A percentile compares a stretch with the other conserved stretches of the same genome.
Conservation (phyloP, 139 green algal species). For the Eudorina sp. region DNA sequence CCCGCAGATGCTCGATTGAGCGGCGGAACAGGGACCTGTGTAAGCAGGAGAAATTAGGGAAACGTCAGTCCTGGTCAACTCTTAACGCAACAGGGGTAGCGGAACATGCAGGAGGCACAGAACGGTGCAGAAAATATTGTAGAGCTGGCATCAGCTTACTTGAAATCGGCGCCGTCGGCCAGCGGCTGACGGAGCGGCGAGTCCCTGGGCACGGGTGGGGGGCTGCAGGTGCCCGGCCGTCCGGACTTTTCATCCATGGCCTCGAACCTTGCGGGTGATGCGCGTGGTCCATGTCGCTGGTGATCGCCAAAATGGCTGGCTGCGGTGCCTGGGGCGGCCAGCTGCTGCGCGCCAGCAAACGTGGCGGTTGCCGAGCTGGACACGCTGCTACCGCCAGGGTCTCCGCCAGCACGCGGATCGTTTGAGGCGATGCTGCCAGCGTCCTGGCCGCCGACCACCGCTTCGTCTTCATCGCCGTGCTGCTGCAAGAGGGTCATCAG, state of each 20-base stretch:
- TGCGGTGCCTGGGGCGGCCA: not conserved
- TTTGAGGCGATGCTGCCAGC: not conserved
- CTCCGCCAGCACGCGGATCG: not conserved
- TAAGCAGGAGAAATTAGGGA: no score
- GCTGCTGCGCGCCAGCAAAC: not conserved
- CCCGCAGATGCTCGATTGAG: constrained; percentile 45
- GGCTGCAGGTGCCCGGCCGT: not conserved
- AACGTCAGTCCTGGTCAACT: no score
- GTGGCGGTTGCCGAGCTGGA: not conserved
- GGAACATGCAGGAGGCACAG: no score
- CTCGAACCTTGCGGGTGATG: no score
- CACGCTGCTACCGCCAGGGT: not conserved
- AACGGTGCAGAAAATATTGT: not conserved
- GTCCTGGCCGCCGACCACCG: not conserved
- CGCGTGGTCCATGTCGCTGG: not conserved
- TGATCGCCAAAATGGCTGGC: not conserved
- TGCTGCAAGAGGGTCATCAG: not conserved
- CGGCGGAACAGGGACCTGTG: constrained; percentile 45
- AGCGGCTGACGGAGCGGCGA: constrained; percentile 20
- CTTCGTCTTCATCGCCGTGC: not conserved
- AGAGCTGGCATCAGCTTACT: not conserved
- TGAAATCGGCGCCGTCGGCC: not conserved
- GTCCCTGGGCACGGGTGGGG: not conserved
- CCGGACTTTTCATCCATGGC: no score
- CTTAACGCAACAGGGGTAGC: no score